These are phyloP conservation scores for Hericium coralloides DNA, from an alignment of 768 basidiomycete species.

Conservation along the genomic window DNA sequence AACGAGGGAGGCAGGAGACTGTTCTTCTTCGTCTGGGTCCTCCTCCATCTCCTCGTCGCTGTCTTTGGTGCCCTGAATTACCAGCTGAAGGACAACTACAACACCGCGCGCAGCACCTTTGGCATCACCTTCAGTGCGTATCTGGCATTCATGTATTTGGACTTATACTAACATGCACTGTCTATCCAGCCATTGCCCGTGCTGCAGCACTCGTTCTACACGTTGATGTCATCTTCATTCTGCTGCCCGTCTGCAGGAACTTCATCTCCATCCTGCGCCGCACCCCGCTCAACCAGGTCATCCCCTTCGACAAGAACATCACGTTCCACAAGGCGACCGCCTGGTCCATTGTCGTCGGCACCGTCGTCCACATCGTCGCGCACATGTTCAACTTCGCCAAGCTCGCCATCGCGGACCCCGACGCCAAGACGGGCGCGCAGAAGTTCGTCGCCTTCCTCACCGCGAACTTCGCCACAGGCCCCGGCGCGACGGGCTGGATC, in stretches of 20 bases:
- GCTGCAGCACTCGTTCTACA: constrained; percentile 85
- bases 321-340: constrained; percentile 85
- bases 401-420: constrained; percentile 47
- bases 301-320: constrained; percentile 92
- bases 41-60: constrained; percentile 73
- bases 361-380: constrained; percentile 66
- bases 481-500: constrained; percentile 80
- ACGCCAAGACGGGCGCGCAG: constrained; percentile 43
- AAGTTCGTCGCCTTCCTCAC: constrained; percentile 61
- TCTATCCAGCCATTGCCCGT: constrained; percentile 65
- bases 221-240: constrained; percentile 87
- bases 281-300: constrained; percentile 75
- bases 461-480: constrained; percentile 77
- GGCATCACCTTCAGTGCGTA: constrained; percentile 68
- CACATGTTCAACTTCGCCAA: constrained; percentile 82
- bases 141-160: not conserved
- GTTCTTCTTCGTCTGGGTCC: constrained; percentile 74
- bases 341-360: constrained; percentile 81
- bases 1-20: constrained; percentile 78
- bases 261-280: constrained; percentile 85
- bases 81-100: constrained; percentile 68
- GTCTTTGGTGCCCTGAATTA: constrained; percentile 74
- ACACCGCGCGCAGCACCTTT: constrained; percentile 56
- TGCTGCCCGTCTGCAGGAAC: constrained; percentile 92
- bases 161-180: not conserved